Evolutionary conservation across 2,329 filamentous ascomycete genomes (phyloP), one percentile per base, ranked within the genome.

Genomic region (Aureobasidium lini): DNA sequence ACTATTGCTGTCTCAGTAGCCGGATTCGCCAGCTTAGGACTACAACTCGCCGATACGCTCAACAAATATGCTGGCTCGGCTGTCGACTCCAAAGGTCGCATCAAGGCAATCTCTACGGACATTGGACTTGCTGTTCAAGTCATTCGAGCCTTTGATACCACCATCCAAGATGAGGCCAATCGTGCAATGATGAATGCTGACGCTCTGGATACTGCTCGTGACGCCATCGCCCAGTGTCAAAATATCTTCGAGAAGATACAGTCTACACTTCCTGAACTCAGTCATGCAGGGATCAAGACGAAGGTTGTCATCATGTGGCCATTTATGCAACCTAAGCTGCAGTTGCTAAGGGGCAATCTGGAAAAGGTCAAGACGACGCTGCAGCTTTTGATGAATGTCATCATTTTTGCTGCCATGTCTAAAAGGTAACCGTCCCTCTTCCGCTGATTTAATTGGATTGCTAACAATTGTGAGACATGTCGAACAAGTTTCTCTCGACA

Each of bases 41-140:
- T 57, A n/a, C 53, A 57, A 31, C 40, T 57, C 7, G 11, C 18
- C 18, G n/a, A 47, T n/a, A 18, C 31, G 3, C 53, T 57, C 23
- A 57, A 46, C 11, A 28, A 37, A 34, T 57, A 57, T 47, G 42
- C 53, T 7, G 53, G 42, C 10, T 57, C 53, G 32, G 53, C 53
- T 6, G 13, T 42, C 18, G 53, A 57, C 16, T 29, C 53, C 1
- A 57, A 47, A 32, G 53, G 18, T 16, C 53, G 42, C 10, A 39
- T 57, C 13, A n/a, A 7, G 4, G 53, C 42, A 16, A 57, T 57
- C 3, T 39, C 42, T 9, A 47, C 15, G 0, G 53, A 57, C 3
- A 29, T 46, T 10, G 18, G 28, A 2, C 40, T 57, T 13, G 13
- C 53, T 4, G 18, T 57, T 7, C 40, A 57, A n/a, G 53, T 57